phyloP scores from a whole-genome alignment of 805 yeast species.

The Starmera quercuum region DNA sequence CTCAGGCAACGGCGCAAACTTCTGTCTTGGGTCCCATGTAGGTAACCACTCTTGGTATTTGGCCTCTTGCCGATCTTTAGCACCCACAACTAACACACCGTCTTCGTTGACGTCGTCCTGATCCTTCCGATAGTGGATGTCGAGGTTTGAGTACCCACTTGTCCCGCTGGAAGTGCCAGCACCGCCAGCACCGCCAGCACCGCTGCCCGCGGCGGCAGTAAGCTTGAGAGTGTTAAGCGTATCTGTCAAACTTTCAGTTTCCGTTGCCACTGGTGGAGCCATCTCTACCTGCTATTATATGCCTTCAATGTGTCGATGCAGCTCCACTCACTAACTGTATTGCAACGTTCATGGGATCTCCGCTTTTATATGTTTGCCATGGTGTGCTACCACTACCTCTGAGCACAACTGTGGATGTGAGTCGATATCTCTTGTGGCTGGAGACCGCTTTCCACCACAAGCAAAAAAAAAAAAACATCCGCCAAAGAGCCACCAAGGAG shows the following conservation, averaged over 20 bases:
- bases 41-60: constrained; percentile 55
- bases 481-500: too few relatives aligned
- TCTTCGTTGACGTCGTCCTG: constrained; percentile 40
- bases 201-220: background rate
- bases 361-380: too few relatives aligned
- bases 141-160: constrained; percentile 13
- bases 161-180: background rate
- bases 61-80: constrained; percentile 27
- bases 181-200: background rate
- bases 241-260: background rate
- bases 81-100: constrained; percentile 40
- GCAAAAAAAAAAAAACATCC: too few relatives aligned
- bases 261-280: background rate
- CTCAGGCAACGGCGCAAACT: constrained; percentile 39
- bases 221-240: background rate
- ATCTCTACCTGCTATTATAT: background rate
- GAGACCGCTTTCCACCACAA: too few relatives aligned
- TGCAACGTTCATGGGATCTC: too few relatives aligned
- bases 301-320: too few relatives aligned
- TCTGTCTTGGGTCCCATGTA: constrained; percentile 57
- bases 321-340: too few relatives aligned
- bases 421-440: too few relatives aligned
- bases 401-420: too few relatives aligned
- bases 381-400: too few relatives aligned
- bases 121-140: constrained; percentile 42